Percentiles rank a stretch among this genome's conserved stretches.
phyloP scores from a whole-genome alignment of 352 stramenopile genomes.

The Globisporangium lucens region DNA sequence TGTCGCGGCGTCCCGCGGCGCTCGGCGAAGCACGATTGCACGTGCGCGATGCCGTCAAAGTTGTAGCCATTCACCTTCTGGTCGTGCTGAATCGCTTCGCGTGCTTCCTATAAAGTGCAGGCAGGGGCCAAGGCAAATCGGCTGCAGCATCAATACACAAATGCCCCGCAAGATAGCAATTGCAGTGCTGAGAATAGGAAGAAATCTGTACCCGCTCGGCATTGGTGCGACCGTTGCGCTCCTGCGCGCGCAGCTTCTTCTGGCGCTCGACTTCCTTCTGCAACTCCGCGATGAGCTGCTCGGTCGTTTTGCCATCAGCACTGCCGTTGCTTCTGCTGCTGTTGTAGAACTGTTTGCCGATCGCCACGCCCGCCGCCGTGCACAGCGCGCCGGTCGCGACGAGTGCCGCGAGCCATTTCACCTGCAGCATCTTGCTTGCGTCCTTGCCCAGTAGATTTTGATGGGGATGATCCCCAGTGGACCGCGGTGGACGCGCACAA shows the following conservation, averaged over 20 bases:
- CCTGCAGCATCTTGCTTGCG: constrained; percentile 8
- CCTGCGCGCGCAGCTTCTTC: constrained; percentile 67
- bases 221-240: constrained; percentile 69
- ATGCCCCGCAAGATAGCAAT: background rate
- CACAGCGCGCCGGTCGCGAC: constrained; percentile 15
- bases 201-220: constrained; percentile 38
- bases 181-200: background rate
- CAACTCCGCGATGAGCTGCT: constrained; percentile 42
- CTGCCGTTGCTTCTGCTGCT: background rate
- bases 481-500: no score
- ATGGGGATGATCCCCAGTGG: background rate
- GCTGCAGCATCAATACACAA: background rate
- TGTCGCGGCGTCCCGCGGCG: constrained; percentile 85
- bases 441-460: background rate
- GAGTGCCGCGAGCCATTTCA: constrained; percentile 12
- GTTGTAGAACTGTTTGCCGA: constrained; percentile 3
- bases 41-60: constrained; percentile 64
- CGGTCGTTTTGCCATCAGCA: constrained; percentile 8
- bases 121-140: background rate
- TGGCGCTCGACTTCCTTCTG: constrained; percentile 65
- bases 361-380: constrained; percentile 9
- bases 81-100: constrained; percentile 60
- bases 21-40: constrained; percentile 85
- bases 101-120: constrained; percentile 30
- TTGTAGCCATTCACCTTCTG: constrained; percentile 62